These are phyloP conservation scores for Lactarius tabidus DNA, from an alignment of 768 basidiomycete species.

Conservation along the genomic window DNA sequence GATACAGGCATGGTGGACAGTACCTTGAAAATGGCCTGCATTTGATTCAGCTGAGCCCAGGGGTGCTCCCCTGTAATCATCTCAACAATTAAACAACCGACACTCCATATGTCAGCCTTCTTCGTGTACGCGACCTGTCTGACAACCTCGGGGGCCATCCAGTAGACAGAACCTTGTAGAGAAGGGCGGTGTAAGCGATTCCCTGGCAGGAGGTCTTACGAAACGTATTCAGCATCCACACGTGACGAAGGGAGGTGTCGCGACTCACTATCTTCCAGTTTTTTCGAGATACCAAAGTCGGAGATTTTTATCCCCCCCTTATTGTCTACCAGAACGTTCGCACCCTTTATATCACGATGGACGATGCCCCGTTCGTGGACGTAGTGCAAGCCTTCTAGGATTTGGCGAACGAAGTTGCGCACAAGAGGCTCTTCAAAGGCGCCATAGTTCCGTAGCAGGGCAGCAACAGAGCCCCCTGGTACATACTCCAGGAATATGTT, in stretches of 20 bases:
- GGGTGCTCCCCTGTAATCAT: conserved; percentile 97
- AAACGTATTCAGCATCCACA: neutral
- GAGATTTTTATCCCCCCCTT: conserved; percentile 97
- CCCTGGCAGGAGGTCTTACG: conserved; percentile 44
- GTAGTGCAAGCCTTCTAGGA: conserved; percentile 83
- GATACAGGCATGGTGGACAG: conserved; percentile 6
- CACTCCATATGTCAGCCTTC: conserved; percentile 96
- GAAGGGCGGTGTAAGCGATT: conserved; percentile 85
- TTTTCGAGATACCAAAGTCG: conserved; percentile 96
- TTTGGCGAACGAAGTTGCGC: conserved; percentile 89
- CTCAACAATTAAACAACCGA: conserved; percentile 91
- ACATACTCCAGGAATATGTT: conserved; percentile 99
- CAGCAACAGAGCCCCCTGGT: conserved; percentile 90
- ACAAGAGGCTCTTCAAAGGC: conserved; percentile 93
- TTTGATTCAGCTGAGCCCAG: conserved; percentile 93
- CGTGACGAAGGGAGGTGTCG: neutral
- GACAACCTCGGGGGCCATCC: conserved; percentile 99
- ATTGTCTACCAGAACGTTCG: conserved; percentile 97
- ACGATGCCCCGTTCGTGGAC: conserved; percentile 93
- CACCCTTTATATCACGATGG: conserved; percentile 98
- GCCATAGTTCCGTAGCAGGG: conserved; percentile 84
- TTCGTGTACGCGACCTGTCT: conserved; percentile 89
- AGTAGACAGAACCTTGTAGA: conserved; percentile 95
- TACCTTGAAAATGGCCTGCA: conserved; percentile 99
- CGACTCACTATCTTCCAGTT: conserved; percentile 88